These are phyloP conservation scores for Calonectria naviculata DNA, from an alignment of 2,329 filamentous ascomycete species.

Conservation along the genomic window DNA sequence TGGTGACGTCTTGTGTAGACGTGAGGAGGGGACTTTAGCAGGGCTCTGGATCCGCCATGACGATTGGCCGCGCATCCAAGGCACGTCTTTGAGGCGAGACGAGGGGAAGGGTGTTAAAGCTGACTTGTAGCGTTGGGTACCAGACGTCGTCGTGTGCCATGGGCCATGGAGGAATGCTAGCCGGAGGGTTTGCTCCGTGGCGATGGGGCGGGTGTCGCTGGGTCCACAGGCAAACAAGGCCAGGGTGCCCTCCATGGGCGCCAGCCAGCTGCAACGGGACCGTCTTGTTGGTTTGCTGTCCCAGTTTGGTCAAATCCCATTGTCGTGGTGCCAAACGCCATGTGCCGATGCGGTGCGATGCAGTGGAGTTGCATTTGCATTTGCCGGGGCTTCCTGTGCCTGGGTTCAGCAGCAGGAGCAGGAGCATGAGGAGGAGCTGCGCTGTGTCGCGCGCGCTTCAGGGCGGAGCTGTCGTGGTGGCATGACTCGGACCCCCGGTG, in stretches of 20 bases:
- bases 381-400: background rate
- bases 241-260: background rate
- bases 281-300: conserved; percentile 6
- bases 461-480: background rate
- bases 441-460: background rate
- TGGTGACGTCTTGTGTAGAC: background rate
- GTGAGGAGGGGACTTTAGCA: background rate
- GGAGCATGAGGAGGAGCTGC: background rate
- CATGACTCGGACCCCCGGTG: background rate
- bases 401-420: background rate
- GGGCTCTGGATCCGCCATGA: background rate
- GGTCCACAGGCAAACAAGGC: conserved; percentile 2
- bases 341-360: background rate
- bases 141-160: background rate
- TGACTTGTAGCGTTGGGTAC: conserved; percentile 31
- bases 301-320: conserved; percentile 8
- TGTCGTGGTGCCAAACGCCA: background rate
- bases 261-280: background rate
- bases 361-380: background rate
- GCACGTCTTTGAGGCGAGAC: background rate
- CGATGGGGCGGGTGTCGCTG: background rate
- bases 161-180: conserved; percentile 16
- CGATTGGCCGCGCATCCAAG: background rate
- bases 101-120: conserved; percentile 30
- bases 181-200: conserved; percentile 10